These are phyloP conservation scores for Talaromyces piceae DNA, from an alignment of 2,329 filamentous ascomycete genomes.

Conservation along the genomic window DNA sequence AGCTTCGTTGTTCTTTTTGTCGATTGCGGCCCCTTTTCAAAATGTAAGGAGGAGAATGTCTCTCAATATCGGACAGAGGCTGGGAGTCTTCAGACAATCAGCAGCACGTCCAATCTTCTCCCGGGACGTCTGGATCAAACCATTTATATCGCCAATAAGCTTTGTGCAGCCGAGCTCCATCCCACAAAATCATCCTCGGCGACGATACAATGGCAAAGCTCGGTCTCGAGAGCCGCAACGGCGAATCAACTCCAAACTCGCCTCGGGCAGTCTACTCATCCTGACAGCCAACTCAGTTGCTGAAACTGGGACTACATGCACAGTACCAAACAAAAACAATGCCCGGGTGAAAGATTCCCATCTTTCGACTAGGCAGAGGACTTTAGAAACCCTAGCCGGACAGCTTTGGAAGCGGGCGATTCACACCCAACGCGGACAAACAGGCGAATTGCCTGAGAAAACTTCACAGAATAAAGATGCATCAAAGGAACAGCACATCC, in stretches of 20 bases:
- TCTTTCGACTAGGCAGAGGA: constrained; percentile 14
- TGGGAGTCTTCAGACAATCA: constrained; percentile 38
- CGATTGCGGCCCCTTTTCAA: constrained; percentile 20
- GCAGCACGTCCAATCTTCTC: constrained; percentile 28
- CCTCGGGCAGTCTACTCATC: constrained; percentile 48
- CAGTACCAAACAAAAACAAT: constrained; percentile 24
- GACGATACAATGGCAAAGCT: constrained; percentile 3
- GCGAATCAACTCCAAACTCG: constrained; percentile 45
- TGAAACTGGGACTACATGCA: constrained; percentile 27
- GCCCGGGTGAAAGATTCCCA: constrained; percentile 18
- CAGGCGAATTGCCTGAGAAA: constrained; percentile 12
- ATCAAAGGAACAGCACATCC: neutral
- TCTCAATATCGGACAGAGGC: constrained; percentile 39
- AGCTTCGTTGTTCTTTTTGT: neutral
- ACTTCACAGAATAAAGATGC: constrained; percentile 12
- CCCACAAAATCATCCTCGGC: constrained; percentile 9
- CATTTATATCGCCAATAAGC: constrained; percentile 16
- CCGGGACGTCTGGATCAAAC: constrained; percentile 20
- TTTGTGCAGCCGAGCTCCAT: constrained; percentile 9
- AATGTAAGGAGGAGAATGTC: constrained; percentile 42
- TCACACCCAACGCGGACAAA: constrained; percentile 21
- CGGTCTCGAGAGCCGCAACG: constrained; percentile 17
- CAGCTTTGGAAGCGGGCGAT: constrained; percentile 25
- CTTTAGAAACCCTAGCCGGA: constrained; percentile 13
- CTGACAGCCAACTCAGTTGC: constrained; percentile 25